These are phyloP conservation scores for Epichloe aotearoae DNA, from an alignment of 2,329 filamentous ascomycete species.

Conservation along the genomic window DNA sequence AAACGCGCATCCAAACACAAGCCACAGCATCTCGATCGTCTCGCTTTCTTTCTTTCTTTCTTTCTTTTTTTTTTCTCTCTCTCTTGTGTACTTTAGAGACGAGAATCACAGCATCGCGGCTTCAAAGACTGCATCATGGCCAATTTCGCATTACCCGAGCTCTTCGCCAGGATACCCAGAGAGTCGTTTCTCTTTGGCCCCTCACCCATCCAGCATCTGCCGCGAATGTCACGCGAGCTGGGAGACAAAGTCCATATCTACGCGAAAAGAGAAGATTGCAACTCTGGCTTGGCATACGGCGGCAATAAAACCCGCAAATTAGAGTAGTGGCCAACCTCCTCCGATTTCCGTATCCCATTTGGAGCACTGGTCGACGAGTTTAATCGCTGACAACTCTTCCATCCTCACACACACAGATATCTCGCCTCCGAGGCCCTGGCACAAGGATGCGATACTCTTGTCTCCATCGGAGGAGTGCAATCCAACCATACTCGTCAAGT, in stretches of 20 bases:
- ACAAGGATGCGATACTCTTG: slow-evolving; percentile 45
- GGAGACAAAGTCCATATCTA: slow-evolving; percentile 49
- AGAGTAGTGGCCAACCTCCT: slow-evolving; percentile 27
- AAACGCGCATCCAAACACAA: no score
- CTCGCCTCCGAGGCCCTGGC: slow-evolving; percentile 49
- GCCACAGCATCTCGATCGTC: no score
- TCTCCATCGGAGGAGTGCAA: slow-evolving; percentile 55
- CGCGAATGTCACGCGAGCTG: slow-evolving; percentile 49
- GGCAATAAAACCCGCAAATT: slow-evolving; percentile 60
- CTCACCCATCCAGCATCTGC: slow-evolving; percentile 54
- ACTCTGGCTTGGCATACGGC: slow-evolving; percentile 52
- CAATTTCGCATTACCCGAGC: slow-evolving; percentile 33
- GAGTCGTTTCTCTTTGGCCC: slow-evolving; percentile 51
- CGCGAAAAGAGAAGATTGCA: slow-evolving; percentile 61
- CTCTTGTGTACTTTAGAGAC: no score
- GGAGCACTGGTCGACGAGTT: neutral
- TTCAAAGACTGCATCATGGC: slow-evolving; percentile 55
- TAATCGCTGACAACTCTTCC: neutral
- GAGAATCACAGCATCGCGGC: slow-evolving; percentile 29
- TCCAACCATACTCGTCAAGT: slow-evolving; percentile 59
- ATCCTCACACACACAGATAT: slow-evolving; percentile 29
- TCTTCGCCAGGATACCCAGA: slow-evolving; percentile 50
- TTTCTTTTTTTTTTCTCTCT: slow-evolving; percentile 22
- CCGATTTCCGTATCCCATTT: no score
- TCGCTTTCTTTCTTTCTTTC: slow-evolving; percentile 33